Percentiles rank a stretch among this genome's conserved stretches.
Conservation (phyloP, 2,329 filamentous ascomycete genomes). For the Rhynchosporium agropyri region DNA sequence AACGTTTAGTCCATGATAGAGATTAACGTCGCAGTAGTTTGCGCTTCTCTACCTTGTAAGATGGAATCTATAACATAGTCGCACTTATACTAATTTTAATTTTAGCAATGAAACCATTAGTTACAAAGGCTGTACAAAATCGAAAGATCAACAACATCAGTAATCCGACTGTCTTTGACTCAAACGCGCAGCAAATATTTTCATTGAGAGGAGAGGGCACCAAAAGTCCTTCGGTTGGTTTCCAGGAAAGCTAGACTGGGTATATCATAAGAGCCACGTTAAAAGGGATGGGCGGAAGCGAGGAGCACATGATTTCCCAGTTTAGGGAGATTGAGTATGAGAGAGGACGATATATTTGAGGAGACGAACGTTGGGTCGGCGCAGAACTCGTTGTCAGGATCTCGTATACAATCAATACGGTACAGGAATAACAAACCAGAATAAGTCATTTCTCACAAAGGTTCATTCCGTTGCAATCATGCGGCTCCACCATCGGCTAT, state of each 20-base stretch:
- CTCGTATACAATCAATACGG: not conserved
- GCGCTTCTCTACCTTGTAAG: slow-evolving; percentile 37
- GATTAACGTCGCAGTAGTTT: slow-evolving; percentile 41
- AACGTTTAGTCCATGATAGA: slow-evolving; percentile 42
- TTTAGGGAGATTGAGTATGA: slow-evolving; percentile 21
- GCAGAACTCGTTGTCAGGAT: not conserved
- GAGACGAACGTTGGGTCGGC: slow-evolving; percentile 19
- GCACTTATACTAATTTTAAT: not conserved
- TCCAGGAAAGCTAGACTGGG: slow-evolving; percentile 11
- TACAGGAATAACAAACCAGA: too few relatives aligned
- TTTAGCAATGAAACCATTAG: slow-evolving; percentile 28
- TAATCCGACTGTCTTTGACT: slow-evolving; percentile 9
- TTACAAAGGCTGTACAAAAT: slow-evolving; percentile 22
- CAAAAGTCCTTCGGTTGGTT: slow-evolving; percentile 6
- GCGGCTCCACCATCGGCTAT: too few relatives aligned
- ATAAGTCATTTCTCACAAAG: too few relatives aligned
- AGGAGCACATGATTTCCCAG: slow-evolving; percentile 22
- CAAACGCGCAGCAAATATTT: slow-evolving; percentile 23
- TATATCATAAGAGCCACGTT: slow-evolving; percentile 13
- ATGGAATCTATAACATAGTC: not conserved
- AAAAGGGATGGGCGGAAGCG: slow-evolving; percentile 18
- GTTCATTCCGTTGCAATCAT: too few relatives aligned
- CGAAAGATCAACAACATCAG: slow-evolving; percentile 9
- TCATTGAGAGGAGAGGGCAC: slow-evolving; percentile 18
- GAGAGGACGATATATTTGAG: slow-evolving; percentile 23